These are phyloP conservation scores for Yarrowia sp. DNA, from an alignment of 805 yeast genomes.

Conservation along the genomic window DNA sequence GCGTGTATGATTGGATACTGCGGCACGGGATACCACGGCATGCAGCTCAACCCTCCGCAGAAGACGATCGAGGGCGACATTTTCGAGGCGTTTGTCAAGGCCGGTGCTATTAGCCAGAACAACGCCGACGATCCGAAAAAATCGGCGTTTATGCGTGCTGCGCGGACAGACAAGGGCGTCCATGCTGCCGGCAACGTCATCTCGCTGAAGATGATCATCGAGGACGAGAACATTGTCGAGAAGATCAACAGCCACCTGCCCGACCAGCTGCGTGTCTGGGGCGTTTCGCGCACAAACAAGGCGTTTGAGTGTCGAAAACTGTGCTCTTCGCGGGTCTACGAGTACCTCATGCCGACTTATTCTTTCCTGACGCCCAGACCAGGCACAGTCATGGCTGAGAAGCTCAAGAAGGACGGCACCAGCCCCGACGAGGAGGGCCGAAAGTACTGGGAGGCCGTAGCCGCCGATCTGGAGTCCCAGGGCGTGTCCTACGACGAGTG, in stretches of 20 bases:
- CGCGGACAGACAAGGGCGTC: constrained; percentile 90
- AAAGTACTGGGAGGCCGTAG: constrained; percentile 66
- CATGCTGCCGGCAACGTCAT: constrained; percentile 96
- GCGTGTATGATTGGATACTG: constrained; percentile 91
- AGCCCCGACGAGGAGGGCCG: constrained; percentile 63
- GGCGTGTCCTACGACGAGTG: constrained; percentile 41
- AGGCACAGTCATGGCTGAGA: constrained; percentile 58
- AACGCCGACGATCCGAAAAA: constrained; percentile 87
- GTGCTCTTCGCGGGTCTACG: constrained; percentile 95
- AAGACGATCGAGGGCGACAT: constrained; percentile 89
- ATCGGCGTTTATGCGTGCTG: constrained; percentile 63
- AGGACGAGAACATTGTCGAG: constrained; percentile 68
- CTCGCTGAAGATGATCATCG: constrained; percentile 77
- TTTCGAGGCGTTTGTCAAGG: constrained; percentile 75
- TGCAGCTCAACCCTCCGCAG: constrained; percentile 87
- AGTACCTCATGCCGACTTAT: constrained; percentile 88
- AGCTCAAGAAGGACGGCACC: constrained; percentile 58
- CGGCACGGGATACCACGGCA: constrained; percentile 95
- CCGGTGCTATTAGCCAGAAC: constrained; percentile 85
- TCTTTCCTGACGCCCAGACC: constrained; percentile 91
- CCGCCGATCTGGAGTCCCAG: constrained; percentile 40
- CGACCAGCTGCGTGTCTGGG: constrained; percentile 89
- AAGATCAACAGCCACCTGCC: constrained; percentile 78
- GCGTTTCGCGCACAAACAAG: constrained; percentile 81
- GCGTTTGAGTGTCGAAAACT: constrained; percentile 91